Conservation (phyloP, 805 yeast species). For the Yarrowia bubula region DNA sequence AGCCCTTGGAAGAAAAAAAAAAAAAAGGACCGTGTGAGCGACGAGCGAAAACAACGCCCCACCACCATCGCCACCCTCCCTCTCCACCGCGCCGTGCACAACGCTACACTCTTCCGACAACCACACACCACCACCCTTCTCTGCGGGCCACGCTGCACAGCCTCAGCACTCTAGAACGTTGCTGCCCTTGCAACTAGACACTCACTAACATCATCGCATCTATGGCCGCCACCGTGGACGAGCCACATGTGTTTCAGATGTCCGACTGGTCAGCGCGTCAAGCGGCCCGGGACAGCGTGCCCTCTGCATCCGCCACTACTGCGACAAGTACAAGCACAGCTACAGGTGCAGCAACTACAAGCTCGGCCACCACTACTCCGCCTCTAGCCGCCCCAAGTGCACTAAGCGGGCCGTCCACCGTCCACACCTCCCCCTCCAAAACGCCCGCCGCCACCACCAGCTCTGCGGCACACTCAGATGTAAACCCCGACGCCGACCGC, state of each 20-base stretch:
- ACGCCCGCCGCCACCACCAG: background rate
- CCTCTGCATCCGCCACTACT: background rate
- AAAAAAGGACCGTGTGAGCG: background rate
- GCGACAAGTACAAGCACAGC: background rate
- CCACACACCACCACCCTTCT: background rate
- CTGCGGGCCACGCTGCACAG: background rate
- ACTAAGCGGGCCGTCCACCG: background rate
- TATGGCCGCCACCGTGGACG: slow-evolving; percentile 24
- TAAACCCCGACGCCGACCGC: background rate
- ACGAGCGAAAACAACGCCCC: background rate
- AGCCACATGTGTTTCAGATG: slow-evolving; percentile 26
- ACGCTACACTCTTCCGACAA: no score
- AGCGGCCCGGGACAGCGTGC: background rate
- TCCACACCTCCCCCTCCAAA: background rate
- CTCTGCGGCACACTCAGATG: background rate
- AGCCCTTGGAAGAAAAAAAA: background rate
- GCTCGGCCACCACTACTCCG: background rate
- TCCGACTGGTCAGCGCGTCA: slow-evolving; percentile 23
- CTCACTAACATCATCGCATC: slow-evolving; percentile 2
- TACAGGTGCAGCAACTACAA: no score
- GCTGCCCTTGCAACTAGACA: slow-evolving; percentile 8
- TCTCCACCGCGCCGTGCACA: no score
- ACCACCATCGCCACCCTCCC: background rate
- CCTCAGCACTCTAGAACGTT: slow-evolving; percentile 16
- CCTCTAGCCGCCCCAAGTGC: slow-evolving; percentile 2